A percentile compares a stretch with the other conserved stretches of the same genome.
phyloP scores from a whole-genome alignment of 257 asterid species.

The Ligustrum vulgare region DNA sequence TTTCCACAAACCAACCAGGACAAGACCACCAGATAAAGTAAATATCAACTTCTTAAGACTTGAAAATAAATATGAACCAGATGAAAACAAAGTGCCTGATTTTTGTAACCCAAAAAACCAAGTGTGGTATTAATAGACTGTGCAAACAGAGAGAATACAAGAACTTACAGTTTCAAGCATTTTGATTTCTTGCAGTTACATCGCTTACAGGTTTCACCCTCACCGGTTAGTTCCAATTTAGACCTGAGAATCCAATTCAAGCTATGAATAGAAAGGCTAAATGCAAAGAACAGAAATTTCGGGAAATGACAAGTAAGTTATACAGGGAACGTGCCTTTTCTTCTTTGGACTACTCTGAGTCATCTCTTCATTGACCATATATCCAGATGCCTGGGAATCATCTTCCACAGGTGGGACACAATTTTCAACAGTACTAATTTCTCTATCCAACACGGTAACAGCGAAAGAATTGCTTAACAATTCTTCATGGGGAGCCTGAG shows the following conservation, averaged over 20 bases:
- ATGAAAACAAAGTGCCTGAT: too few species aligned
- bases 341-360: constrained; percentile 59
- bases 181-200: constrained; percentile 73
- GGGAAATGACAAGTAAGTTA: not conserved
- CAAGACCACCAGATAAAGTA: too few species aligned
- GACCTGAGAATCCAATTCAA: constrained; percentile 38
- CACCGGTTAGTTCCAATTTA: constrained; percentile 41
- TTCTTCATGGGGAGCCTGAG: constrained; percentile 40
- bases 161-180: constrained; percentile 64
- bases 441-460: constrained; percentile 38
- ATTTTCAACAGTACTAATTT: constrained; percentile 35
- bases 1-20: too few species aligned
- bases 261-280: not conserved
- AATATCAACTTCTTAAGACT: too few species aligned
- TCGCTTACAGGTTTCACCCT: constrained; percentile 50
- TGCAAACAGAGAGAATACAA: not conserved
- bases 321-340: constrained; percentile 38
- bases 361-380: constrained; percentile 42
- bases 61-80: too few species aligned
- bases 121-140: not conserved
- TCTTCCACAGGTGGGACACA: constrained; percentile 45
- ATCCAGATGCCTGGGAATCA: constrained; percentile 37
- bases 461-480: constrained; percentile 33
- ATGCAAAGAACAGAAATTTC: not conserved
- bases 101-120: too few species aligned